These are phyloP conservation scores for Acacia crassicarpa DNA, from an alignment of 306 rosid genomes.

Conservation along the genomic window DNA sequence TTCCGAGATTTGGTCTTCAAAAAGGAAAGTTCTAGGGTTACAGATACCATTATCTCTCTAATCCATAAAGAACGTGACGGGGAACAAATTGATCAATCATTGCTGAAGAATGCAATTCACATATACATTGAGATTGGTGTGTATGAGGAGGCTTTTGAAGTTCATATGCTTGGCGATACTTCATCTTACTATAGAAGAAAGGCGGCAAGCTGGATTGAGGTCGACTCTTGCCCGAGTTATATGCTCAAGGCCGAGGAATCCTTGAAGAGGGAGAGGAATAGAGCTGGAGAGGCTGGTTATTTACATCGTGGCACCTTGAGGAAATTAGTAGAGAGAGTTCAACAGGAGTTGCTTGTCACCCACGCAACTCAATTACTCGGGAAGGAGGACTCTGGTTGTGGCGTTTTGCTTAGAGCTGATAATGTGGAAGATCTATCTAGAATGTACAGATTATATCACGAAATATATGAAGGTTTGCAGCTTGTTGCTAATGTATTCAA, in stretches of 20 bases:
- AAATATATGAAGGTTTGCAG: not conserved
- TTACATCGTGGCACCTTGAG: not conserved
- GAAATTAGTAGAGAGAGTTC: not conserved
- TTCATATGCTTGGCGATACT: slow-evolving; percentile 45
- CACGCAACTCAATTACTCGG: not conserved
- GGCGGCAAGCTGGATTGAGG: slow-evolving; percentile 50
- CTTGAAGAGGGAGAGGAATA: slow-evolving; percentile 41
- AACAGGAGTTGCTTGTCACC: not conserved
- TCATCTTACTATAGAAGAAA: slow-evolving; percentile 48
- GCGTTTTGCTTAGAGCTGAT: not conserved
- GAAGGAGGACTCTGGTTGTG: not conserved
- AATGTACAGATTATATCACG: not conserved
- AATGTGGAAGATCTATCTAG: not conserved
- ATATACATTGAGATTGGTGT: not conserved
- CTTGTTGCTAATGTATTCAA: slow-evolving; percentile 6
- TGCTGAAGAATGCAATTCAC: not conserved
- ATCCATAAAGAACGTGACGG: slow-evolving; percentile 12
- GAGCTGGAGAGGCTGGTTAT: not conserved
- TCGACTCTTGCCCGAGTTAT: slow-evolving; percentile 55
- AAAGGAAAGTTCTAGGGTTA: slow-evolving; percentile 43
- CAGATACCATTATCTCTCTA: slow-evolving; percentile 41
- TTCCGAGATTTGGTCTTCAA: slow-evolving; percentile 45
- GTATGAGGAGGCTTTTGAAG: slow-evolving; percentile 45
- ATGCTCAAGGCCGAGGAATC: slow-evolving; percentile 50
- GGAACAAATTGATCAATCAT: not conserved